Evolutionary conservation across 139 green algal genomes (phyloP).

Genomic region (Tetradesmus lagerheimii): DNA sequence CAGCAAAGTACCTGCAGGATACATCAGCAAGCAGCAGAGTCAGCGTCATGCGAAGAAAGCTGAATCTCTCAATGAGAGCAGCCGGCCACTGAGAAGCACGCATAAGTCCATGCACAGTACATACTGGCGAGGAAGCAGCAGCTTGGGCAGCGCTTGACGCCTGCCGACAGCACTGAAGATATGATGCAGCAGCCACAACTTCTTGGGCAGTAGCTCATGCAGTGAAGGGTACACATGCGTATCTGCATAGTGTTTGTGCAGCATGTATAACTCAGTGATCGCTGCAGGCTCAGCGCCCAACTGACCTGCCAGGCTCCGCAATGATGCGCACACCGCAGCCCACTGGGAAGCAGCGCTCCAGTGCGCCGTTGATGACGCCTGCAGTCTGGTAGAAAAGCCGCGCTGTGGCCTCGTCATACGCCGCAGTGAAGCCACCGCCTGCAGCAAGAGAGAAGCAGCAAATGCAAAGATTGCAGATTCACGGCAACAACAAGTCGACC

Average conservation of each 20-base stretch:
- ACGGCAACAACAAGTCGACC: too few species aligned
- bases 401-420: slow-evolving; percentile 8
- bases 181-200: too few species aligned
- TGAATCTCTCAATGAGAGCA: too few species aligned
- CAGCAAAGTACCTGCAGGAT: slow-evolving; percentile 55
- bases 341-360: slow-evolving; percentile 85
- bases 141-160: too few species aligned
- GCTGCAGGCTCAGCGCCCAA: not conserved
- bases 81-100: too few species aligned
- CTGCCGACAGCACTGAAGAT: too few species aligned
- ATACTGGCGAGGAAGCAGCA: too few species aligned
- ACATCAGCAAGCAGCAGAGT: not conserved
- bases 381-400: slow-evolving; percentile 29
- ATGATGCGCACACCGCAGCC: slow-evolving; percentile 78
- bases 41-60: too few species aligned
- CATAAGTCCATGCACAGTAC: too few species aligned
- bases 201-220: too few species aligned
- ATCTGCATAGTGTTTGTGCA: not conserved
- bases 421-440: slow-evolving; percentile 49
- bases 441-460: not conserved
- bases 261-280: not conserved
- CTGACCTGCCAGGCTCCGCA: slow-evolving; percentile 92
- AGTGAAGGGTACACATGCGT: too few species aligned
- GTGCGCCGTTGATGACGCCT: slow-evolving; percentile 61
- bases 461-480: not conserved